Conservation (phyloP, 257 asterid species). For the Agastache rugosa region DNA sequence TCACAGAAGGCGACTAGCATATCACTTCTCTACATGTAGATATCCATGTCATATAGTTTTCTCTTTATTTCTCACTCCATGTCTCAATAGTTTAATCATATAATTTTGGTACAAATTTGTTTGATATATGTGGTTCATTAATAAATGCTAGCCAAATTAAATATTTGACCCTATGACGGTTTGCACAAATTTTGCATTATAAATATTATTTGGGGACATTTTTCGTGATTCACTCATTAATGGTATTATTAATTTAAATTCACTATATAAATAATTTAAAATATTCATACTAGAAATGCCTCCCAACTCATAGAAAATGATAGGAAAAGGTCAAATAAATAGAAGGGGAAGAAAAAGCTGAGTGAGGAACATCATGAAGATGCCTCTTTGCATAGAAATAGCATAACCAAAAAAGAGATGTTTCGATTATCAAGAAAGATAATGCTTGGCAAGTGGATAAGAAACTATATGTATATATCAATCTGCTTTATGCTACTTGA, state of each 20-base stretch:
- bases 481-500: conserved; percentile 31
- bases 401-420: not conserved
- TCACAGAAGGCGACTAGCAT: no score
- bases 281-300: not conserved
- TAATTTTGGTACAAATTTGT: not conserved
- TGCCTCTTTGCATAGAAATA: conserved; percentile 7
- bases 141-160: no score
- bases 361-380: conserved; percentile 16
- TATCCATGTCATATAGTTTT: no score
- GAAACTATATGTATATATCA: conserved; percentile 13
- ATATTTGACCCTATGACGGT: no score
- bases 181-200: no score
- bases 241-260: no score
- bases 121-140: not conserved
- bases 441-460: conserved; percentile 30
- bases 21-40: no score
- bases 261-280: not conserved
- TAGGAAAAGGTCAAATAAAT: not conserved
- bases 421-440: conserved; percentile 22
- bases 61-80: not conserved
- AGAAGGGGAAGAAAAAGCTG: not conserved
- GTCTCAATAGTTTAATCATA: not conserved
- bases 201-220: no score
- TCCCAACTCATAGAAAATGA: conserved; percentile 13
- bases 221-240: not conserved